phyloP scores from a whole-genome alignment of 768 basidiomycete genomes.

The Grammothele lineata region DNA sequence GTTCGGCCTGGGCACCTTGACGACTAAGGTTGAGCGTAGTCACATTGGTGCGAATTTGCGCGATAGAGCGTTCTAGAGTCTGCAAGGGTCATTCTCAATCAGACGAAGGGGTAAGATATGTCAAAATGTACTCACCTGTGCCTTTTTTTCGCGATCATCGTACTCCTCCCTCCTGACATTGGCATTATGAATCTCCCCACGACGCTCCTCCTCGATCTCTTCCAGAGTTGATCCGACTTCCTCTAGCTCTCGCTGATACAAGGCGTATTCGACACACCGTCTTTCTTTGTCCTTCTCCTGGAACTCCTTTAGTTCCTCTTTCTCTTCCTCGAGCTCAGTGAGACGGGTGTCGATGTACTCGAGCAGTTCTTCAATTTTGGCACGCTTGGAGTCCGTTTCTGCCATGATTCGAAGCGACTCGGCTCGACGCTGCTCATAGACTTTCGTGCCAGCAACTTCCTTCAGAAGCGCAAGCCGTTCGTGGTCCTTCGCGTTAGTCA shows the following conservation, averaged over 20 bases:
- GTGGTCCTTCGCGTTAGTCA: constrained; percentile 96
- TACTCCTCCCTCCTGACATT: constrained; percentile 82
- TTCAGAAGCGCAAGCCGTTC: constrained; percentile 93
- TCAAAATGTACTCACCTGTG: constrained; percentile 53
- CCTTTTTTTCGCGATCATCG: constrained; percentile 78
- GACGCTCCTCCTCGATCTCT: constrained; percentile 79
- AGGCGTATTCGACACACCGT: constrained; percentile 89
- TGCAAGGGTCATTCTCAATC: constrained; percentile 25
- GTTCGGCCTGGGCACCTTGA: constrained; percentile 74
- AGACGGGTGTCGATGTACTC: constrained; percentile 89
- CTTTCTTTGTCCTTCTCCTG: constrained; percentile 94
- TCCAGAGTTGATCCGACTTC: constrained; percentile 85
- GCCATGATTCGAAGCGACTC: constrained; percentile 97
- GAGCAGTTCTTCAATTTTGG: constrained; percentile 87
- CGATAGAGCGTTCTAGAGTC: constrained; percentile 71
- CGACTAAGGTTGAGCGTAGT: constrained; percentile 69
- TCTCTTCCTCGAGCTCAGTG: constrained; percentile 93
- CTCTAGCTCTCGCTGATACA: constrained; percentile 87
- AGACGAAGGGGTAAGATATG: neutral
- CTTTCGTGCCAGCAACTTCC: constrained; percentile 97
- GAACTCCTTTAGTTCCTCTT: constrained; percentile 95
- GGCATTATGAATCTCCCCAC: constrained; percentile 77
- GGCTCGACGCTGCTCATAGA: constrained; percentile 90
- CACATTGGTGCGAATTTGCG: constrained; percentile 62
- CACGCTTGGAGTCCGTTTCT: constrained; percentile 89